phyloP scores from a whole-genome alignment of 371 early-diverging fungal species.

The Mortierella sp. region DNA sequence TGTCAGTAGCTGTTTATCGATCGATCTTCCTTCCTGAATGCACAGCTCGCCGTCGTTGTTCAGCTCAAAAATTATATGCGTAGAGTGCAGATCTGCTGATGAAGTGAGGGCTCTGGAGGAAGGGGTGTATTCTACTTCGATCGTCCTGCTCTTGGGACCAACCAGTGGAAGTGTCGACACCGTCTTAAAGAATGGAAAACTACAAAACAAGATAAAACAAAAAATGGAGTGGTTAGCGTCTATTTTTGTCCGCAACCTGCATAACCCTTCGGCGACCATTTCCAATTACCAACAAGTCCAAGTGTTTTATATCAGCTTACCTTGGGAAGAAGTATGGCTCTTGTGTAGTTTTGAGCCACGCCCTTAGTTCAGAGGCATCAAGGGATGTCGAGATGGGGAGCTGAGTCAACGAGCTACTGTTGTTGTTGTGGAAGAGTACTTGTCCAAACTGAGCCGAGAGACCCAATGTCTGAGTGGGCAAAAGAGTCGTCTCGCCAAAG shows the following conservation, averaged over 20 bases:
- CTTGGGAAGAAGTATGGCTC: conserved; percentile 34
- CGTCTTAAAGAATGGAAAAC: conserved; percentile 47
- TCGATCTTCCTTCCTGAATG: conserved; percentile 11
- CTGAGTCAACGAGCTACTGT: not conserved
- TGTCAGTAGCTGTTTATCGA: conserved; percentile 12
- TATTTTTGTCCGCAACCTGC: not conserved
- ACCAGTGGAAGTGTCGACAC: conserved; percentile 24
- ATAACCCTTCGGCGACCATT: too few relatives aligned
- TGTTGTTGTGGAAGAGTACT: conserved; percentile 35
- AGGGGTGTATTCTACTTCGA: conserved; percentile 41
- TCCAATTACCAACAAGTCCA: too few relatives aligned
- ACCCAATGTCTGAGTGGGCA: conserved; percentile 15
- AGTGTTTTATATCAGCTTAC: too few relatives aligned
- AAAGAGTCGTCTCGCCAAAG: not conserved
- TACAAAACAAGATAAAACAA: not conserved
- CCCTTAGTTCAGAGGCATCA: conserved; percentile 22
- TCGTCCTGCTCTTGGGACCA: conserved; percentile 25
- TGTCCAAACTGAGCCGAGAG: conserved; percentile 42
- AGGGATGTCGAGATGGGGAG: conserved; percentile 23
- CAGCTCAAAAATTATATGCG: conserved; percentile 25
- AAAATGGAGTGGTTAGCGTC: not conserved
- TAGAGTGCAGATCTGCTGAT: not conserved
- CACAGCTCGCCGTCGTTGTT: conserved; percentile 29
- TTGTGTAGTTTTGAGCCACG: conserved; percentile 37
- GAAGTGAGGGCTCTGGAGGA: conserved; percentile 12